Evolutionary conservation across 2,329 filamentous ascomycete genomes (phyloP).

Genomic region (Pseudocercospora cruenta): DNA sequence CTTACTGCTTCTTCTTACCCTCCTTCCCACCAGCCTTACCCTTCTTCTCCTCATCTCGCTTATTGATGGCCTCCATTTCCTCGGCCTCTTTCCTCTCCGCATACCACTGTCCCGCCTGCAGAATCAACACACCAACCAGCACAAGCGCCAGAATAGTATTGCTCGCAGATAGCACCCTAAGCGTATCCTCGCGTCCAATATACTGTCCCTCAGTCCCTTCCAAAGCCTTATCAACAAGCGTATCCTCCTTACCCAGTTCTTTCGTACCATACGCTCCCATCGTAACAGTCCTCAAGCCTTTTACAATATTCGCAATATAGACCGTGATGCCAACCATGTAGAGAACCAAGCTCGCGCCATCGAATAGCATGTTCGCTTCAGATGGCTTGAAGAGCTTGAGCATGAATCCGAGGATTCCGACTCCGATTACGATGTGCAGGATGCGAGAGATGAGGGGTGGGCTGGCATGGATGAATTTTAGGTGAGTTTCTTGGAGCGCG

Average conservation of each 20-base stretch:
- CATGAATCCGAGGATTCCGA: conserved; percentile 86
- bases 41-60: conserved; percentile 54
- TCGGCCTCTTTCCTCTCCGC: conserved; percentile 90
- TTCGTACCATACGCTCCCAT: conserved; percentile 66
- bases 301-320: conserved; percentile 95
- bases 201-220: conserved; percentile 61
- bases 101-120: conserved; percentile 98
- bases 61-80: conserved; percentile 70
- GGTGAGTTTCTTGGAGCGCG: conserved; percentile 83
- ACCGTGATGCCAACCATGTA: conserved; percentile 87
- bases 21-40: conserved; percentile 39
- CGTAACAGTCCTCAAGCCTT: conserved; percentile 83
- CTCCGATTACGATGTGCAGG: conserved; percentile 87
- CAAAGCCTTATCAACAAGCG: conserved; percentile 38
- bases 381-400: conserved; percentile 92
- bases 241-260: conserved; percentile 41
- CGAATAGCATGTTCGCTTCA: conserved; percentile 95
- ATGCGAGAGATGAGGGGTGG: conserved; percentile 91
- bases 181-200: conserved; percentile 81
- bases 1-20: conserved; percentile 38
- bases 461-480: conserved; percentile 86
- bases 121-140: conserved; percentile 83
- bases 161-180: conserved; percentile 88
- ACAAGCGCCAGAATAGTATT: conserved; percentile 96
- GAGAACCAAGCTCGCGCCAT: conserved; percentile 70